These are phyloP conservation scores for Thermothelomyces thermophilus DNA, from an alignment of 2,329 filamentous ascomycete species.

Conservation along the genomic window DNA sequence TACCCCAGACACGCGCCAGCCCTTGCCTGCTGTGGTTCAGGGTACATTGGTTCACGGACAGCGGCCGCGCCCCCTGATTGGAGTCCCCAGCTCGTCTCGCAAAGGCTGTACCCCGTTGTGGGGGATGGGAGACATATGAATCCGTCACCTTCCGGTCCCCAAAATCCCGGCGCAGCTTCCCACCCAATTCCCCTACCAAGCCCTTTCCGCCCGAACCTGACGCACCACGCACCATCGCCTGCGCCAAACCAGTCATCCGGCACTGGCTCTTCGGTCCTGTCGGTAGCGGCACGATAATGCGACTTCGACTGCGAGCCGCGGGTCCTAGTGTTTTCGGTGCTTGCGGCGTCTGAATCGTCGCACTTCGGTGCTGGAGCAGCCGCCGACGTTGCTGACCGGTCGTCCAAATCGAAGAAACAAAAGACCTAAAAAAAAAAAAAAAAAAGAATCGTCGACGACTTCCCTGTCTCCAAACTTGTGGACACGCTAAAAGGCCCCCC, in stretches of 20 bases:
- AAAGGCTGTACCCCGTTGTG: constrained; percentile 14
- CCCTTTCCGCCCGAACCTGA: constrained; percentile 1
- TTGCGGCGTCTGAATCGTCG: constrained; percentile 12
- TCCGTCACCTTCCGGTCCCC: constrained; percentile 21
- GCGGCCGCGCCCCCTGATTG: not conserved
- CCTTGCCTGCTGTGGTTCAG: constrained; percentile 5
- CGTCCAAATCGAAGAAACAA: constrained; percentile 1
- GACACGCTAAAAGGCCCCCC: not conserved
- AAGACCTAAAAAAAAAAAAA: not conserved
- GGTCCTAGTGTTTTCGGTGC: constrained; percentile 12
- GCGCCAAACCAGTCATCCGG: not conserved
- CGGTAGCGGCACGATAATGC: constrained; percentile 17
- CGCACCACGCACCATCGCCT: not conserved
- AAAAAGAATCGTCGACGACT: not conserved
- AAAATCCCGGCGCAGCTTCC: constrained; percentile 22
- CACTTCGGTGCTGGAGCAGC: constrained; percentile 5
- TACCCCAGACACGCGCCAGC: constrained; percentile 9
- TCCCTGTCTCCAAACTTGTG: not conserved
- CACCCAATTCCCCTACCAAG: constrained; percentile 10
- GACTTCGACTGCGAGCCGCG: constrained; percentile 14
- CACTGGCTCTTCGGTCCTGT: constrained; percentile 3
- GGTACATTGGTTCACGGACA: not conserved
- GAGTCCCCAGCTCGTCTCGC: constrained; percentile 6
- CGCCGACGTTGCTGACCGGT: not conserved
- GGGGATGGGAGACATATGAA: constrained; percentile 22